Base-by-base conservation (phyloP, 441 rosid species). In the Gossypium schwendimanii region DNA sequence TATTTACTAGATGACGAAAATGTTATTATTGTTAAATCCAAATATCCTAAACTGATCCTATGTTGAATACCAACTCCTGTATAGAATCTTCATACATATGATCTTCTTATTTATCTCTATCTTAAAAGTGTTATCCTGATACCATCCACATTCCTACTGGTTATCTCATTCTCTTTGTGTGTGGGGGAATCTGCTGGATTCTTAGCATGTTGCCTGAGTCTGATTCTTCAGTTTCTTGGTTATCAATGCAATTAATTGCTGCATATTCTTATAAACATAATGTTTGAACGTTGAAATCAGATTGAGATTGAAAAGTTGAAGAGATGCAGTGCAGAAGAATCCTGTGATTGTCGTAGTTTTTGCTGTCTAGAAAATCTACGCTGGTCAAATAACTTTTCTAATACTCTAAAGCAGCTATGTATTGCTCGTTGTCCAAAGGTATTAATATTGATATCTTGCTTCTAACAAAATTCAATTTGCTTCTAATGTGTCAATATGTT, bases 401-500 rank as follows among this genome's bases (percentile, higher is more conserved):
- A 8, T 53, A 80, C 89, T 67, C 39, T 83, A 63, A 90, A 86
- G 83, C 91, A 87, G 72, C 84, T 89, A 73, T 83, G 59, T 44
- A 82, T 94, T 44, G 86, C 94, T 69, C 94, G 91, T 45, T 79
- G 81, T 58, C 97, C 98, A 2, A 83, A 86, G 97, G 98, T 92
- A 84, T 60, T 47, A 59, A 69, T 54, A 26, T 62, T 75, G 23
- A 47, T 54, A 23, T 41, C 54, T 49, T 77, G 52, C 20, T 47
- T 73, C 1, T 23, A 33, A 60, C 36, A 14, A 18, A 47, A 24
- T 70, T 20, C 8, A 52, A 70, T 49, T 21, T 50, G 44, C 58
- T 28, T 36, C 2, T 72, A 4, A 71, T 36, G 45, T 71, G 23
- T 71, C 28, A 45, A 10, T 63, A 20, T 39, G 69, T 41, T 63